These are phyloP conservation scores for Vitis rotundifolia DNA, from an alignment of 164 flowering plant genomes.

Conservation along the genomic window DNA sequence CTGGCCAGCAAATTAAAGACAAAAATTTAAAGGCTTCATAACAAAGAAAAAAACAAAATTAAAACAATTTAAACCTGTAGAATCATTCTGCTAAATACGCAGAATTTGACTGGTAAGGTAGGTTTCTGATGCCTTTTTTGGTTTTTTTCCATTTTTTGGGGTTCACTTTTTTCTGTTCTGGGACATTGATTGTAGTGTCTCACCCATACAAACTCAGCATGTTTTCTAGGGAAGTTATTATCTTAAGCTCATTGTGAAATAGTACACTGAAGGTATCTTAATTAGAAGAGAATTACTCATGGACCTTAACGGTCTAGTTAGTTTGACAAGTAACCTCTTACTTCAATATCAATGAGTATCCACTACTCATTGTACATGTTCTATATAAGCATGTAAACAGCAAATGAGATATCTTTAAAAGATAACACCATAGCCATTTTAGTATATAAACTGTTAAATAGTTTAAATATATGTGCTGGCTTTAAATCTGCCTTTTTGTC, in stretches of 20 bases:
- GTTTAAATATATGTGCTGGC: background rate
- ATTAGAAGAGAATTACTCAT: background rate
- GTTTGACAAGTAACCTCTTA: too few species aligned
- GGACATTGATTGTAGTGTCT: background rate
- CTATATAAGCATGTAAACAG: too few species aligned
- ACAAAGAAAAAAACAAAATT: background rate
- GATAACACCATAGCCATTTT: background rate
- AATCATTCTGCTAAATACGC: background rate
- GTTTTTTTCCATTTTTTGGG: background rate
- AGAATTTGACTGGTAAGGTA: background rate
- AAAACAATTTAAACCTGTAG: background rate
- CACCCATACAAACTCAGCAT: background rate
- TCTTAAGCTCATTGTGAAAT: background rate
- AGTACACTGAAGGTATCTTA: background rate
- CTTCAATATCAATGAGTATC: too few species aligned
- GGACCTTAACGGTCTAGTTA: too few species aligned
- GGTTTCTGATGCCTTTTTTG: too few species aligned
- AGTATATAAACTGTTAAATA: background rate
- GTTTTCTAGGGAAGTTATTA: background rate
- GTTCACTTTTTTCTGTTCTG: background rate
- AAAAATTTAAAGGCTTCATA: background rate
- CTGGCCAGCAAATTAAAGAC: background rate
- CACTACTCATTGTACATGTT: too few species aligned
- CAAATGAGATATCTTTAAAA: background rate
- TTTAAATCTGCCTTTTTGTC: background rate